Percentiles rank a stretch among this genome's conserved stretches.
phyloP scores from a whole-genome alignment of 2,329 filamentous ascomycete genomes.

The Claviceps paspali region DNA sequence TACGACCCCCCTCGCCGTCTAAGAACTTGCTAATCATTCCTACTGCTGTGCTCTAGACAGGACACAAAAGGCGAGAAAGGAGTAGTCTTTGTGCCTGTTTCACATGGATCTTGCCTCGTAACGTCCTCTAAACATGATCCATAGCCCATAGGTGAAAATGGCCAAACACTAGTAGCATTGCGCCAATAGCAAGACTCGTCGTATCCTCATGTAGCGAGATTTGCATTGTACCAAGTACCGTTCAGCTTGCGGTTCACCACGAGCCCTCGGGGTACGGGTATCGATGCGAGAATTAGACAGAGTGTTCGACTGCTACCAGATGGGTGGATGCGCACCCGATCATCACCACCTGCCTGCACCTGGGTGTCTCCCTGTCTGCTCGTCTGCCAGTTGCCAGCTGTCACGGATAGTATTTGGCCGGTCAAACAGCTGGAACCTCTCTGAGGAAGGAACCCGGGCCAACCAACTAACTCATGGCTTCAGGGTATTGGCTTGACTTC shows the following conservation, averaged over 20 bases:
- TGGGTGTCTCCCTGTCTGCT: too few species aligned
- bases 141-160: not conserved
- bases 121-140: slow-evolving; percentile 12
- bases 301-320: not conserved
- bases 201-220: not conserved
- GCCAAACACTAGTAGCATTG: not conserved
- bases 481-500: not conserved
- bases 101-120: slow-evolving; percentile 13
- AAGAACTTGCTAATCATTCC: slow-evolving; percentile 46
- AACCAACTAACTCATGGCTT: not conserved
- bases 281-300: too few species aligned
- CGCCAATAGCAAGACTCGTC: not conserved
- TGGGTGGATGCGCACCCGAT: not conserved
- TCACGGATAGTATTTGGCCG: not conserved
- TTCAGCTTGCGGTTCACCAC: too few species aligned
- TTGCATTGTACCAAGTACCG: too few species aligned
- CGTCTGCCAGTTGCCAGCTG: not conserved
- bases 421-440: not conserved
- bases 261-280: too few species aligned
- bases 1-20: slow-evolving; percentile 46
- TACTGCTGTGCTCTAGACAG: slow-evolving; percentile 34
- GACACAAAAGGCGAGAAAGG: slow-evolving; percentile 61
- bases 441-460: not conserved
- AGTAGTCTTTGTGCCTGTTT: slow-evolving; percentile 17
- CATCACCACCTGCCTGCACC: too few species aligned